Evolutionary conservation across 1,284 basidiomycete species (phyloP).

Genomic region (Rhodotorula sp.): DNA sequence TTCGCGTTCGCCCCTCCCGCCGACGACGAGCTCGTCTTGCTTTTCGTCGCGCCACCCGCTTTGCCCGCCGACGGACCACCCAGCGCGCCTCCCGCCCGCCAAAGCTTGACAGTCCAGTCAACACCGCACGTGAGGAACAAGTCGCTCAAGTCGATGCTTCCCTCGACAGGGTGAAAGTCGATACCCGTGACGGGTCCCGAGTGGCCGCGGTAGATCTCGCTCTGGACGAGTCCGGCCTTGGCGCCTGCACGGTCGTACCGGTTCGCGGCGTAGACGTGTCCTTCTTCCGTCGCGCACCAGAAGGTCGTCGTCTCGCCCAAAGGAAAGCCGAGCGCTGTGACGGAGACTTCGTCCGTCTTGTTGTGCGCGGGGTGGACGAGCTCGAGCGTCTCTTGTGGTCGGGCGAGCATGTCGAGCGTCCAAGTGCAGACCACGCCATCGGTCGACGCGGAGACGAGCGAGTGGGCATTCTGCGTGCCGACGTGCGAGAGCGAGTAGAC

Average conservation of each 20-base stretch:
- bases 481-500: conserved; percentile 97
- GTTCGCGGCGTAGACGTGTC: conserved; percentile 90
- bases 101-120: conserved; percentile 95
- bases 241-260: conserved; percentile 93
- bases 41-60: background rate
- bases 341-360: conserved; percentile 93
- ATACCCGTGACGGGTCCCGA: conserved; percentile 89
- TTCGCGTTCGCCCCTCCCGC: conserved; percentile 48
- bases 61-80: background rate
- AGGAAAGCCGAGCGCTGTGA: conserved; percentile 88
- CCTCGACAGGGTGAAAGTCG: conserved; percentile 84
- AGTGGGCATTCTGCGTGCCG: conserved; percentile 97
- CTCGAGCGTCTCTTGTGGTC: conserved; percentile 92
- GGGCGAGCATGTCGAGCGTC: conserved; percentile 96
- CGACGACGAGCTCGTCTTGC: background rate
- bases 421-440: conserved; percentile 97
- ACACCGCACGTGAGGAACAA: conserved; percentile 86
- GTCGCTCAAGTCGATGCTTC: conserved; percentile 91
- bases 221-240: conserved; percentile 88
- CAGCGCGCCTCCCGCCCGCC: conserved; percentile 52
- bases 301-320: conserved; percentile 93
- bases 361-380: conserved; percentile 78
- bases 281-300: conserved; percentile 96
- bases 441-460: conserved; percentile 89
- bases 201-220: conserved; percentile 88